Conservation (phyloP, 73 alveolate species). For the Symbiodinium pilosum region DNA sequence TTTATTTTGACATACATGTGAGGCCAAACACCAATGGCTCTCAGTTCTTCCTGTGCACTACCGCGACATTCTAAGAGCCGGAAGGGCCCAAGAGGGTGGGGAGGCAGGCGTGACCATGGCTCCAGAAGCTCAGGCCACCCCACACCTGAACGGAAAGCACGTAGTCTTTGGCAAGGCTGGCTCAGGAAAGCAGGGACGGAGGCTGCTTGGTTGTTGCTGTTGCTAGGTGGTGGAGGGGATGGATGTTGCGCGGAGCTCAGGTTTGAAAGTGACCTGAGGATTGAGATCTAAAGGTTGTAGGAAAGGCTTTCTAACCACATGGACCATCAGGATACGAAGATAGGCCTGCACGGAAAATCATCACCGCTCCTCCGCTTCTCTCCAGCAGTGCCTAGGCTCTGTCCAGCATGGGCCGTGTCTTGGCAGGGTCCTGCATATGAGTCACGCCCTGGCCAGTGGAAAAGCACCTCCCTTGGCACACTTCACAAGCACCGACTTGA, state of each 20-base stretch:
- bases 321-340: no score
- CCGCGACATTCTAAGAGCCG: conserved; percentile 46
- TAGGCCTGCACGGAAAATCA: not conserved
- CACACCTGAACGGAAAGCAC: conserved; percentile 97
- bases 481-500: no score
- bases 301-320: no score
- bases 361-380: not conserved
- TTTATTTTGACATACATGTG: conserved; percentile 41
- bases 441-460: no score
- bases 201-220: conserved; percentile 96
- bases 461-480: no score
- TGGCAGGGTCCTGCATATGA: no score
- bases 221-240: not conserved
- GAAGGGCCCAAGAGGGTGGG: not conserved
- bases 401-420: no score
- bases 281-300: not conserved
- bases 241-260: not conserved
- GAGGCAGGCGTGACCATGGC: not conserved
- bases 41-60: conserved; percentile 97
- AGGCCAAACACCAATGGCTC: conserved; percentile 98
- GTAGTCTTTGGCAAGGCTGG: conserved; percentile 97
- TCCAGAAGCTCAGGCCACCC: conserved; percentile 96
- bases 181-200: no score
- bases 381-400: no score
- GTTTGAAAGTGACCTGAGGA: not conserved